These are phyloP conservation scores for Dryadomyces quercivorus DNA, from an alignment of 2,329 filamentous ascomycete genomes.

Conservation along the genomic window DNA sequence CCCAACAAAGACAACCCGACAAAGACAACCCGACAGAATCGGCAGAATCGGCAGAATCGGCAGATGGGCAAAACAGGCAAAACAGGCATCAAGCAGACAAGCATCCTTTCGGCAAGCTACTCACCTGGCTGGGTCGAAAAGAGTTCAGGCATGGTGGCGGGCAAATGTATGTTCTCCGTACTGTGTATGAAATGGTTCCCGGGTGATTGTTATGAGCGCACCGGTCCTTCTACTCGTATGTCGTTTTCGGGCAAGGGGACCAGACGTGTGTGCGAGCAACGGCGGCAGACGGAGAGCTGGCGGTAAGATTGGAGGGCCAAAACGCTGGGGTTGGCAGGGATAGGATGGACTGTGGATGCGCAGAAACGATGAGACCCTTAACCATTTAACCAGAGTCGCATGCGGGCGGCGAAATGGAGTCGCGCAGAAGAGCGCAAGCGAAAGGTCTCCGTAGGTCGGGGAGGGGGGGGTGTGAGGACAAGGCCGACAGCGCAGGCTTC, in stretches of 20 bases:
- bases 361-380: not conserved
- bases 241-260: not conserved
- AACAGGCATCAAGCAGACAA: no score
- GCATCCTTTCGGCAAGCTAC: not conserved
- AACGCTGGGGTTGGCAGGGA: not conserved
- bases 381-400: not conserved
- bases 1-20: no score
- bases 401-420: not conserved
- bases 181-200: not conserved
- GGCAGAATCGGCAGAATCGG: no score
- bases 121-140: conserved; percentile 11
- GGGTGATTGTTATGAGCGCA: not conserved
- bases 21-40: no score
- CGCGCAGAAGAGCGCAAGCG: not conserved
- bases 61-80: no score
- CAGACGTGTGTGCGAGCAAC: not conserved
- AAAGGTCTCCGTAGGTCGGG: not conserved
- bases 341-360: not conserved
- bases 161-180: not conserved
- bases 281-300: not conserved
- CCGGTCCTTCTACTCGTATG: not conserved
- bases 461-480: not conserved
- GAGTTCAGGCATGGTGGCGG: conserved; percentile 9
- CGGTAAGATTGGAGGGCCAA: not conserved
- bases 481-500: not conserved